Evolutionary conservation across 2,329 filamentous ascomycete species (phyloP), one percentile per base, ranked within the genome.

Genomic region (Aspergillus persii): DNA sequence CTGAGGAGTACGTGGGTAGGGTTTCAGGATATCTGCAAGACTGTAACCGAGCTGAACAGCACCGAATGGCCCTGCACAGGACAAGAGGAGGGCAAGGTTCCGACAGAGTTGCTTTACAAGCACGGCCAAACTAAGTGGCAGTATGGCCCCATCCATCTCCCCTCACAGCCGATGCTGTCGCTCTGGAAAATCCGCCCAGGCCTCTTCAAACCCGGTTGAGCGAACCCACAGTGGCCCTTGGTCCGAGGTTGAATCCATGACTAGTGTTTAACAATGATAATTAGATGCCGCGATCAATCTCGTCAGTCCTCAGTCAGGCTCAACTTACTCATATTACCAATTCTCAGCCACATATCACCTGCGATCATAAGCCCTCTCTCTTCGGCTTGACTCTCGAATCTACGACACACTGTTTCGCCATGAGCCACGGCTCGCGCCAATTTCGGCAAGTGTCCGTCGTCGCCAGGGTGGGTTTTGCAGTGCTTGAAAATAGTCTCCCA

Each of bases 361-460:
- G 72, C 71, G 29, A 81, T 72, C 15, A 64, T 64, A 57, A 79
- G 73, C 1, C 66, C 64, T 8, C 68, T 61, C 31, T 71, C 66
- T 36, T 64, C 57, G 3, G 56, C 66, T 23, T 56, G 61, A 12
- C 56, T 65, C 55, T 79, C 75, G 58, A 71, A 76, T 15, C 67
- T 62, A 46, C 68, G 65, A 52, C 75, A 79, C 1, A 72, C 84
- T 76, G 74, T 76, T 74, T 88, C 80, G 1, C 86, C 91, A 66
- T 92, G 76, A 3, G 84, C 83, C 18, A 95, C 73, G 1, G 91
- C 88, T 33, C 92, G 80, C 7, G 88, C 80, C 4, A 96, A 76
- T 74, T 97, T 97, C 56, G 87, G 81, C 8, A 86, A 81, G 75
- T 98, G 94, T 0, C 93, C 92, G 73, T 97, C 92, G 65, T 96